phyloP scores from a whole-genome alignment of 179 eudicot species.

The Carnegiea gigantea region DNA sequence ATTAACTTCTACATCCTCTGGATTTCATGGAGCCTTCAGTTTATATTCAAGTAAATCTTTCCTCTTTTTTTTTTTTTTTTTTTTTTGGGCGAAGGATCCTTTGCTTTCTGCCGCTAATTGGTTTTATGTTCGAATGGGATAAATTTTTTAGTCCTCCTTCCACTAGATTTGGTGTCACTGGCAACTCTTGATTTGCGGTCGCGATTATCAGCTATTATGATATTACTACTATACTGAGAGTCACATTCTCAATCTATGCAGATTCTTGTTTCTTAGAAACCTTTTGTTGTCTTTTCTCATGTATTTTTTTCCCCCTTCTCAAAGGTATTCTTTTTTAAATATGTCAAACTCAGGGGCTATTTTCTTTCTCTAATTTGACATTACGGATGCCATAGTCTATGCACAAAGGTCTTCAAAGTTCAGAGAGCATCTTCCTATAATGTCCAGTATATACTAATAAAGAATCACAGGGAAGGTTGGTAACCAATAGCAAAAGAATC shows the following conservation, averaged over 20 bases:
- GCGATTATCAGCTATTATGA: neutral
- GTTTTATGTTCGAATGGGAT: neutral
- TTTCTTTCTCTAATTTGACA: neutral
- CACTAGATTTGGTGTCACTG: neutral
- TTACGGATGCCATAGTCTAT: neutral
- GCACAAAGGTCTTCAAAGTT: neutral
- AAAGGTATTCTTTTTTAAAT: neutral
- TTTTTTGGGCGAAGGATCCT: neutral
- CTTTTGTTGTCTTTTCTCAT: neutral
- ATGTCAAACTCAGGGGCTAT: neutral
- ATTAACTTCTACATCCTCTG: neutral
- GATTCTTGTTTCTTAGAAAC: neutral
- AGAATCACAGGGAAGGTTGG: neutral
- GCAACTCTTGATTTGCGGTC: neutral
- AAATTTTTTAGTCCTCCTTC: neutral
- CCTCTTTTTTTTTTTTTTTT: neutral
- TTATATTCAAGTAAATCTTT: neutral
- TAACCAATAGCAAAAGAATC: neutral
- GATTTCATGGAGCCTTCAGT: neutral
- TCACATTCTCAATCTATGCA: neutral
- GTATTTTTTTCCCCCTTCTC: neutral
- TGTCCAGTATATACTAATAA: neutral
- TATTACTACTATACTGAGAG: neutral
- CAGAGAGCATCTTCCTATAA: neutral
- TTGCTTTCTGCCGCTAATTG: neutral